Evolutionary conservation across 2,329 filamentous ascomycete genomes (phyloP), one percentile per base, ranked within the genome.

Genomic region (Botrytis deweyae): DNA sequence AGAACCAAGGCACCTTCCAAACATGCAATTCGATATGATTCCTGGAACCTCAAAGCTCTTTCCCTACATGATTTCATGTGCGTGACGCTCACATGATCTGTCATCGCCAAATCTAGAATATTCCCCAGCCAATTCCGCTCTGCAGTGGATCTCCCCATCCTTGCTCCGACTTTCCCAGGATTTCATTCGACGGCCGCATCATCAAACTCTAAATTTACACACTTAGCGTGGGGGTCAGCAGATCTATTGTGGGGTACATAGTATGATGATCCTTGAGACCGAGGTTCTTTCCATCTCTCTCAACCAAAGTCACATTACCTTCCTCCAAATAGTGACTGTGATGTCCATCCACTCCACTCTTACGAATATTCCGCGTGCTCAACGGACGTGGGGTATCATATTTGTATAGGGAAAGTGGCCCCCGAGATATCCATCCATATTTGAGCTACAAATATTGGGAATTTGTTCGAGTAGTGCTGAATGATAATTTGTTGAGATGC

Each of bases 311-410:
- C 46, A 40, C 46, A 55, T 68, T 6, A 40, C 25, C n/a, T 55
- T 58, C 16, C 49, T 58, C 6, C 38, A 22, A 44, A 68, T 14
- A n/a, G 44, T 20, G 44, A 46, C 46, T 14, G 46, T 68, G 49
- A 69, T 69, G 6, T 58, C 66, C 66, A 33, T 69, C 49, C 66
- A 42, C 49, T 40, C 36, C 65, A 40, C 46, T 42, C n/a, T 44
- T 44, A 18, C 4, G 3, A 42, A 59, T 25, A n/a, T 10, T 33
- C n/a, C 36, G 36, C 38, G 36, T 69, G 66, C 66, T 44, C n/a
- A 58, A 18, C 14, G 22, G n/a, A 44, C n/a, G 66, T 58, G 66
- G 66, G 66, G 49, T 18, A 25, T 42, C 9, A 22, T 69, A 33
- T 33, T 69, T 42, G 36, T 25, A 58, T 58, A 18, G 18, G 49